Evolutionary conservation across 805 yeast species (phyloP).

Genomic region (Cyberlindnera lachancei): DNA sequence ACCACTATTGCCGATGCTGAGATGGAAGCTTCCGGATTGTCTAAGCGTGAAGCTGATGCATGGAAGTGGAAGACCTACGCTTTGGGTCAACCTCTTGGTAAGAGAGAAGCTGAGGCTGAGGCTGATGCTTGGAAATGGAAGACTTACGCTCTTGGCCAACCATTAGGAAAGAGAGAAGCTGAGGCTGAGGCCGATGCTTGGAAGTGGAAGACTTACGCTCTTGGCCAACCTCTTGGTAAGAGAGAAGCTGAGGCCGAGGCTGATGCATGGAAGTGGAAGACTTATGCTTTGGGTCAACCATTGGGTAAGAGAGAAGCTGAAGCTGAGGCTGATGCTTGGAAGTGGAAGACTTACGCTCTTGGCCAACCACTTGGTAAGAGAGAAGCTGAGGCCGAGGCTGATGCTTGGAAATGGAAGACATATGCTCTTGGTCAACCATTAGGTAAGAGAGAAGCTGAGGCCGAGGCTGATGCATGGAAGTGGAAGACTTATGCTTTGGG

Average conservation of each 20-base stretch:
- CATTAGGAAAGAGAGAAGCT: constrained; percentile 15
- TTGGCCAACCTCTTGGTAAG: constrained; percentile 12
- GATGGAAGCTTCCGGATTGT: constrained; percentile 8
- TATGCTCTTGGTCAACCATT: constrained; percentile 14
- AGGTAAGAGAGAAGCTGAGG: constrained; percentile 15
- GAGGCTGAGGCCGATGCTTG: constrained; percentile 14
- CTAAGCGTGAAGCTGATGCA: constrained; percentile 18
- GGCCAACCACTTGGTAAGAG: constrained; percentile 16
- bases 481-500: too few relatives aligned
- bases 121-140: constrained; percentile 20
- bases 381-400: constrained; percentile 15
- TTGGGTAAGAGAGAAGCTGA: constrained; percentile 15
- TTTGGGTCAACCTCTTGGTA: constrained; percentile 16
- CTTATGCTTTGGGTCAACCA: constrained; percentile 14
- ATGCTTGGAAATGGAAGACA: constrained; percentile 15
- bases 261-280: constrained; percentile 19
- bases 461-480: too few relatives aligned
- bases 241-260: constrained; percentile 16
- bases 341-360: constrained; percentile 9
- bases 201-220: constrained; percentile 14
- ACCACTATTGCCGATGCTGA: constrained; percentile 18
- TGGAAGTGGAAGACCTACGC: constrained; percentile 16
- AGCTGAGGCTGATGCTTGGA: constrained; percentile 19
- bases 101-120: constrained; percentile 17
- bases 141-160: constrained; percentile 12